These are phyloP conservation scores for Didymosphaeria variabile DNA, from an alignment of 2,329 filamentous ascomycete species.

Conservation along the genomic window DNA sequence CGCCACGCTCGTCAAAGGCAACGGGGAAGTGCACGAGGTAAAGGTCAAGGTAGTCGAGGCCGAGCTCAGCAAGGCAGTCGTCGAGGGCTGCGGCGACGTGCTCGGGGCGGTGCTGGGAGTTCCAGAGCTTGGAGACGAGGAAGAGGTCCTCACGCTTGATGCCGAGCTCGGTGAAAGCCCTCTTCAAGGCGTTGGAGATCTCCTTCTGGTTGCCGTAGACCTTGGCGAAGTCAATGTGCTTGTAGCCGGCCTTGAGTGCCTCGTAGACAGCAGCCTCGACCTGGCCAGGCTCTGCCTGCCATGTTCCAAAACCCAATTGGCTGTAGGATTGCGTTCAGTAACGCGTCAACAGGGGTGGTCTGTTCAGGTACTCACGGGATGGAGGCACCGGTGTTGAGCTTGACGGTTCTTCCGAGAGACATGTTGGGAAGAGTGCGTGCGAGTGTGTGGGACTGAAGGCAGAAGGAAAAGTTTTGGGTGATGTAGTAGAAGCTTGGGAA, in stretches of 20 bases:
- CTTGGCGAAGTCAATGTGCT: constrained; percentile 42
- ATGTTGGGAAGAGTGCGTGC: constrained; percentile 16
- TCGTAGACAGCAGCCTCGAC: constrained; percentile 54
- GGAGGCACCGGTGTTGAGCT: constrained; percentile 73
- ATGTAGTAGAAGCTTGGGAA: neutral
- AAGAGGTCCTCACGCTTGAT: constrained; percentile 51
- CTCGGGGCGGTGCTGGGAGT: constrained; percentile 77
- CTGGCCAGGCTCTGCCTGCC: constrained; percentile 44
- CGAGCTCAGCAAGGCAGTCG: constrained; percentile 78
- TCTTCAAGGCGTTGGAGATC: constrained; percentile 38
- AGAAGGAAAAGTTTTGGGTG: neutral
- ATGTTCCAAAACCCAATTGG: constrained; percentile 57
- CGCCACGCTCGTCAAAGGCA: constrained; percentile 60
- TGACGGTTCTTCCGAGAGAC: constrained; percentile 54
- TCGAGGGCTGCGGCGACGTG: constrained; percentile 77
- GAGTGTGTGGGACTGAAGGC: neutral
- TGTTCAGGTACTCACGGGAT: constrained; percentile 75
- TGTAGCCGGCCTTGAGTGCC: constrained; percentile 42
- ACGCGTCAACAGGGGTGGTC: constrained; percentile 67
- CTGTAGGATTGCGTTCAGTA: constrained; percentile 66
- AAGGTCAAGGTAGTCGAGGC: constrained; percentile 86
- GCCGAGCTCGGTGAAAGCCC: constrained; percentile 54
- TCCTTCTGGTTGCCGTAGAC: constrained; percentile 46
- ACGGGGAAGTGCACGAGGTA: constrained; percentile 78
- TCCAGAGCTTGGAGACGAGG: constrained; percentile 83